Evolutionary conservation across 805 yeast species (phyloP).

Genomic region (Candida piceae): DNA sequence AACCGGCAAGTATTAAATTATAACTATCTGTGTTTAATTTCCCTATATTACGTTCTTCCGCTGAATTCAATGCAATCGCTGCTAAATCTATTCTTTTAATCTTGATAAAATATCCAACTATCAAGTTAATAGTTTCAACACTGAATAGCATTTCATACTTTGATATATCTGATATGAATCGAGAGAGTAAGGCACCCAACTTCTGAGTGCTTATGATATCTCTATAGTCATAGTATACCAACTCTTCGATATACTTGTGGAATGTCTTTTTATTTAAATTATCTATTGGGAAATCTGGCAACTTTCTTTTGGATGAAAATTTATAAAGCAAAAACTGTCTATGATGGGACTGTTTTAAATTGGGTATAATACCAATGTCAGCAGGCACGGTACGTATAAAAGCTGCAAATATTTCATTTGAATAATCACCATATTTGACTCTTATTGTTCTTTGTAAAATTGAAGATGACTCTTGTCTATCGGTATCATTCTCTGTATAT

Average conservation of each 20-base stretch:
- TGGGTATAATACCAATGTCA: background rate
- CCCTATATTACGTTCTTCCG: slow-evolving; percentile 2
- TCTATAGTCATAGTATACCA: slow-evolving; percentile 1
- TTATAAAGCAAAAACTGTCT: background rate
- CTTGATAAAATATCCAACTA: slow-evolving; percentile 7
- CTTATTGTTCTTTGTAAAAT: no score
- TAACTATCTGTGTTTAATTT: slow-evolving; percentile 5
- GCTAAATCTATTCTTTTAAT: slow-evolving; percentile 1
- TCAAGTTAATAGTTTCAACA: slow-evolving; percentile 7
- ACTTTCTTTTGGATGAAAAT: no score
- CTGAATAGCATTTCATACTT: slow-evolving; percentile 1
- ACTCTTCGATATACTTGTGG: slow-evolving; percentile 1
- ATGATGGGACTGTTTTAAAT: background rate
- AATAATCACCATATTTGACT: no score
- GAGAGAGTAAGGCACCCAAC: background rate
- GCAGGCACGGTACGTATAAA: no score
- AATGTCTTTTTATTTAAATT: background rate
- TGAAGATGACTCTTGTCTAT: no score
- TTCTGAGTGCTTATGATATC: background rate
- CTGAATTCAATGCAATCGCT: background rate
- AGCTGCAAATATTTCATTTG: no score
- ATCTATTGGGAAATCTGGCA: background rate
- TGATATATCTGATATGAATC: background rate
- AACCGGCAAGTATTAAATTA: slow-evolving; percentile 3
- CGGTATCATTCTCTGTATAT: no score